Evolutionary conservation across 1,139 yeast genomes (phyloP).

Genomic region (Torulaspora globosa): DNA sequence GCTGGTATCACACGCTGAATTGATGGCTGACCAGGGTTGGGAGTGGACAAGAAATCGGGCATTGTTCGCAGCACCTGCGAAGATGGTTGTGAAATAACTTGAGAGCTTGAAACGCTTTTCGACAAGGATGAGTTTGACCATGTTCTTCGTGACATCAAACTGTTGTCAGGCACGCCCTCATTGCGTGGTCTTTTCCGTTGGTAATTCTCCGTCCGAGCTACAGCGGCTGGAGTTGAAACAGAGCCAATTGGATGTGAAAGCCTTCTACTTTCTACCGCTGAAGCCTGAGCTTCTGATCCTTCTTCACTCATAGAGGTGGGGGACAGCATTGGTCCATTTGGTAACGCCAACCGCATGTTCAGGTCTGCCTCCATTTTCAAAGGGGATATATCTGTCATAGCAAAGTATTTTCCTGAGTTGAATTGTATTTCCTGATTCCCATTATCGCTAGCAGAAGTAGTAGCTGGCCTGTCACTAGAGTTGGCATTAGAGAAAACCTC

Average conservation of each 20-base stretch:
- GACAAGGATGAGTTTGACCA: conserved; percentile 19
- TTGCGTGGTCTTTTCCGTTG: conserved; percentile 42
- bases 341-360: conserved; percentile 5
- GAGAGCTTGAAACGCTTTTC: conserved; percentile 8
- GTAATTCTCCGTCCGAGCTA: conserved; percentile 23
- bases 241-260: conserved; percentile 12
- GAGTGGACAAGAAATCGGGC: conserved; percentile 8
- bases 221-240: conserved; percentile 17
- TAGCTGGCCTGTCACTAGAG: conserved; percentile 16
- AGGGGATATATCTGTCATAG: conserved; percentile 12
- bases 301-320: conserved; percentile 67
- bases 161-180: conserved; percentile 17
- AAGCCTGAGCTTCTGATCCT: conserved; percentile 54
- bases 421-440: conserved; percentile 2
- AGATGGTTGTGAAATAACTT: conserved; percentile 7
- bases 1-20: conserved; percentile 88
- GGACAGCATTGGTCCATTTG: conserved; percentile 39
- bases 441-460: conserved; percentile 17
- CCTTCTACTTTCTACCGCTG: conserved; percentile 31
- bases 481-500: conserved; percentile 19
- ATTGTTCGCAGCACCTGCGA: conserved; percentile 10
- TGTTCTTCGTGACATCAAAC: conserved; percentile 15
- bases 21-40: conserved; percentile 43
- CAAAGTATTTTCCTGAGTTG: conserved; percentile 13
- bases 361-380: conserved; percentile 4